Evolutionary conservation across 768 basidiomycete genomes (phyloP), one percentile per base, ranked within the genome.

Genomic region (Cystobasidium ongulense): DNA sequence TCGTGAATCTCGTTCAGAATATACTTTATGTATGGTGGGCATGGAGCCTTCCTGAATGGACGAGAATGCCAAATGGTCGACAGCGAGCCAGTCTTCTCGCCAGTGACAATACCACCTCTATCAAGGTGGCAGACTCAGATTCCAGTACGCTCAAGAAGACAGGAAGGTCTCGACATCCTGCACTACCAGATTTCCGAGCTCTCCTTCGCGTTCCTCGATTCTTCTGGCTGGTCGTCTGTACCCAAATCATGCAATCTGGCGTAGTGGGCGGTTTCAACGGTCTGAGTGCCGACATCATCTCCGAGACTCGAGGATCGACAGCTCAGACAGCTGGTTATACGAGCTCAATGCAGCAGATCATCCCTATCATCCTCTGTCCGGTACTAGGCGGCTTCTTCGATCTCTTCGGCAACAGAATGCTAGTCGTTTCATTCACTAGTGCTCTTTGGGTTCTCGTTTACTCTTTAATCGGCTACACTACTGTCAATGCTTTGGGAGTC

Each of bases 171-270:
- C 39, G 39, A 39, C 39, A 39, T 39, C 39, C 39, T 39, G 39
- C 39, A 17, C n/a, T 54, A 29, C 52, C n/a, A 54, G n/a, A 54
- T n/a, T n/a, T 33, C 64, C n/a, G 31, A 25, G n/a, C 68, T 64
- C 65, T 67, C 15, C 59, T 65, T 54, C 17, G 11, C 13, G 68
- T 71, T 29, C 68, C 68, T 36, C 25, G 59, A 17, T 63, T 13
- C n/a, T 72, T 72, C 71, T 72, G 63, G 71, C 31, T 72, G 21
- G 41, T 72, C 27, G 46, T 67, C 7, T 65, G 25, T 29, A 72
- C 71, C 18, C 57, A 61, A 46, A 25, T 64, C 64, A 39, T 63
- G 57, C 63, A 72, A 65, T 25, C 25, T 25, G 71, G 63, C 18
- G 61, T 35, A 41, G 71, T 72, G 10, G 62, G 71, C 31, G 63